These are phyloP conservation scores for Euphorbia lathyris DNA, from an alignment of 345 rosid genomes.

Conservation along the genomic window DNA sequence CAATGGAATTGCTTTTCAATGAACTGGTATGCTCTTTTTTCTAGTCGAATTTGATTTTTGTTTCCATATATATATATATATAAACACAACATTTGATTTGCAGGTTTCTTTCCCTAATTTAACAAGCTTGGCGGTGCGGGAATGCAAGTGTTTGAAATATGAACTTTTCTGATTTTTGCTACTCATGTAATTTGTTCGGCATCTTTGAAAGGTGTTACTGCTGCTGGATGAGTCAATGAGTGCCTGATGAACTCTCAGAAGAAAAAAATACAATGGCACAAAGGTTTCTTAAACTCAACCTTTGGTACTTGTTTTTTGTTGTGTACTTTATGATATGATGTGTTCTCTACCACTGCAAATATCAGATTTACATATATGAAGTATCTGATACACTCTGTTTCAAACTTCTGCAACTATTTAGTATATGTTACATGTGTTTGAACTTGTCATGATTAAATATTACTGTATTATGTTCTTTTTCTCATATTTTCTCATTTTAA, in stretches of 20 bases:
- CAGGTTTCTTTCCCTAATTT: constrained; percentile 2
- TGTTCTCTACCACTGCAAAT: not conserved
- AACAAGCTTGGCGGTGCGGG: not conserved
- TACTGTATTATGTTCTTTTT: too few species aligned
- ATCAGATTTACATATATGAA: not conserved
- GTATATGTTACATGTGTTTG: too few species aligned
- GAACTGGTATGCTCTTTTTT: not conserved
- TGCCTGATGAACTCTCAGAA: constrained; percentile 48
- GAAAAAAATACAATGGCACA: constrained; percentile 72
- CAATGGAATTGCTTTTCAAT: not conserved
- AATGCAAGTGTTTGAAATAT: not conserved
- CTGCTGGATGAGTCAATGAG: too few species aligned
- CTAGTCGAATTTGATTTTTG: too few species aligned
- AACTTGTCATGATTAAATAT: too few species aligned
- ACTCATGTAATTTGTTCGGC: too few species aligned
- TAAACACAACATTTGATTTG: not conserved
- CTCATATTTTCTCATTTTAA: too few species aligned
- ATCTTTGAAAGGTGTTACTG: too few species aligned
- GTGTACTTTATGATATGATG: not conserved
- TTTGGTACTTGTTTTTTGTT: constrained; percentile 12
- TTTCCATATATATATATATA: too few species aligned
- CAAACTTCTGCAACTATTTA: too few species aligned
- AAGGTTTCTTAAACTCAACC: constrained; percentile 63
- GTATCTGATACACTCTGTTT: too few species aligned
- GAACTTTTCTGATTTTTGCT: too few species aligned